These are phyloP conservation scores for Apiospora phragmitis DNA, from an alignment of 2,329 filamentous ascomycete genomes.

Conservation along the genomic window DNA sequence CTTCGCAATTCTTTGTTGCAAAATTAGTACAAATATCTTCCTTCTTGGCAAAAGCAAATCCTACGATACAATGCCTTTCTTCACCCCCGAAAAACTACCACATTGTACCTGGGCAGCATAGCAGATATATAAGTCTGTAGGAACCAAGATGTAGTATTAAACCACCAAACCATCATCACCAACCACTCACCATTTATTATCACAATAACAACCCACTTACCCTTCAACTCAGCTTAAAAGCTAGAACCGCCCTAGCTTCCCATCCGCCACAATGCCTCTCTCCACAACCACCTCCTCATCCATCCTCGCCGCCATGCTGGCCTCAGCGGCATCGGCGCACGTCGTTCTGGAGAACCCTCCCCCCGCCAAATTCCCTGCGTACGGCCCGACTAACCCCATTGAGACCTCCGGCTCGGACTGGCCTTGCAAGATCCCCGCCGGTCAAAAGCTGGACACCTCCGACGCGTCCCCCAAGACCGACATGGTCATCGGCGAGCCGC, in stretches of 20 bases:
- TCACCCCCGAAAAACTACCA: neutral
- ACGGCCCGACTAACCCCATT: constrained; percentile 60
- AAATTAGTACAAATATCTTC: neutral
- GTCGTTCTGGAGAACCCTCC: constrained; percentile 60
- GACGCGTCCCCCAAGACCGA: constrained; percentile 39
- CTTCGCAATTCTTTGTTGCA: neutral
- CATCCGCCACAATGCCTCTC: neutral
- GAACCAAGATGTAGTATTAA: neutral
- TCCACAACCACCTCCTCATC: neutral
- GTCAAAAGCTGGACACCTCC: constrained; percentile 36
- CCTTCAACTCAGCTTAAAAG: neutral
- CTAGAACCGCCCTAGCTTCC: neutral
- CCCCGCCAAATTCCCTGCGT: constrained; percentile 45
- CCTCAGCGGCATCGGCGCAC: constrained; percentile 50
- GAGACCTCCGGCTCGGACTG: constrained; percentile 56
- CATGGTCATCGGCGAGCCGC: constrained; percentile 55
- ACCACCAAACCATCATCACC: neutral
- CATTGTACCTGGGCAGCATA: neutral
- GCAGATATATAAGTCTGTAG: neutral
- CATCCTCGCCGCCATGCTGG: constrained; percentile 43
- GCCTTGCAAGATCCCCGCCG: constrained; percentile 63
- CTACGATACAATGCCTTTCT: neutral
- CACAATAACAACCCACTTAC: neutral
- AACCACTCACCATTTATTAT: neutral
- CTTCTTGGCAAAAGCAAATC: neutral